These are phyloP conservation scores for Ascochyta fabae DNA, from an alignment of 2,329 filamentous ascomycete species.

Conservation along the genomic window DNA sequence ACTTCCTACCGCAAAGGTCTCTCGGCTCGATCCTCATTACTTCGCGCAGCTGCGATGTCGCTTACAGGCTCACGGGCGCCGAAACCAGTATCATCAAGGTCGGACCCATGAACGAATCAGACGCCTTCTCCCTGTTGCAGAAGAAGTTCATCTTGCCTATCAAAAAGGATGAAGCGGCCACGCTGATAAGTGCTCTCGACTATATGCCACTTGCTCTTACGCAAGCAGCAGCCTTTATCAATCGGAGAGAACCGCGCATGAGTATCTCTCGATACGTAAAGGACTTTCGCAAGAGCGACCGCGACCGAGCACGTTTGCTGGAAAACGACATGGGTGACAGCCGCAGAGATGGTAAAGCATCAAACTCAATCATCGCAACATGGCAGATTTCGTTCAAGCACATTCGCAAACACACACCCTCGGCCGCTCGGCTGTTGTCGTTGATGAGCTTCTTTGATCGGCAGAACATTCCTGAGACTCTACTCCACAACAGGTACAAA, in stretches of 20 bases:
- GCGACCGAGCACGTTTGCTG: not conserved
- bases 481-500: conserved; percentile 22
- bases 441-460: conserved; percentile 39
- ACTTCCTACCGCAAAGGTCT: conserved; percentile 3
- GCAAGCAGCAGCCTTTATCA: conserved; percentile 13
- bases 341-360: conserved; percentile 3
- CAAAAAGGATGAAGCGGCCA: not conserved
- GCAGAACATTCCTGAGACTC: conserved; percentile 29
- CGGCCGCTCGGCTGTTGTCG: conserved; percentile 53
- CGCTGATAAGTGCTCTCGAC: conserved; percentile 7
- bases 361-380: conserved; percentile 39
- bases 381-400: conserved; percentile 47
- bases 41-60: conserved; percentile 13
- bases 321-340: not conserved
- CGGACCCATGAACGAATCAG: conserved; percentile 13
- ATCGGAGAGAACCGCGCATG: conserved; percentile 2
- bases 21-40: conserved; percentile 19
- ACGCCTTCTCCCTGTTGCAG: conserved; percentile 13
- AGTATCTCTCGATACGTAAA: conserved; percentile 3
- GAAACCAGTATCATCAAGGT: conserved; percentile 6
- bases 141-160: conserved; percentile 9
- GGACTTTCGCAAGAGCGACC: not conserved
- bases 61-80: conserved; percentile 16
- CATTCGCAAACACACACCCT: conserved; percentile 36
- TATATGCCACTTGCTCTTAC: conserved; percentile 15